Evolutionary conservation across 2,329 filamentous ascomycete genomes (phyloP), one percentile per base, ranked within the genome.

Genomic region (Aspergillus hortae): DNA sequence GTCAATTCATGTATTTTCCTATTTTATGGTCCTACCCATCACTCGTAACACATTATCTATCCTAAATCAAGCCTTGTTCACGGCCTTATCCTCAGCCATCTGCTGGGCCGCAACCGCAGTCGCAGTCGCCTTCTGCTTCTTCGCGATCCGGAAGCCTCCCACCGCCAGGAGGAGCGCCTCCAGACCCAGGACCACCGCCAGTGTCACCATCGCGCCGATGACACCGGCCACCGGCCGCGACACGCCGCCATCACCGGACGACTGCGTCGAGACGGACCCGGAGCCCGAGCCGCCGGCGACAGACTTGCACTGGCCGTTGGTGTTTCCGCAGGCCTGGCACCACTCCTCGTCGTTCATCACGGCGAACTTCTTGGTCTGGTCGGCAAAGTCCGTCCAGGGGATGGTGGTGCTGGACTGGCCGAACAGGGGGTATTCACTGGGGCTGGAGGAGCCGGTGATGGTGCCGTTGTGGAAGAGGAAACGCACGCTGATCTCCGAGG

Each of bases 261-360:
- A 56, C 11, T 49, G 46, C 7, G 54, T 48, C 4, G 70, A 61
- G 6, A 60, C 56, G 1, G 64, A 64, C 11, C 59, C 56, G 15
- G 67, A 65, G 36, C 60, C 64, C 19, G 61, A 51, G 17, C 58
- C 51, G 17, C 58, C 56, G 1, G 69, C 59, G 11, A 67, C 58
- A 15, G 71, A 69, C 6, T 84, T 83, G 66, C 90, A 94, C 21
- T 77, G 73, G 2, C 85, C 87, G 0, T 83, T 86, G 0, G 79
- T 80, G 72, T 89, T 90, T 4, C 88, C 88, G 68, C 91, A 96
- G 52, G 80, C 79, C 1, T 68, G 66, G 74, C 90, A 96, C 90
- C 90, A 95, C 49, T 83, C 70, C 51, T 77, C 65, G 6, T 83
- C 84, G 46, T 80, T 77, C n/a, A 75, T 74, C 52, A 95, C 77